Percentiles rank a stretch among this genome's conserved stretches.
Evolutionary conservation across 228 moss, liverwort and hornwort genomes (phyloP).

Genomic region (Sphagnum magellanicum): DNA sequence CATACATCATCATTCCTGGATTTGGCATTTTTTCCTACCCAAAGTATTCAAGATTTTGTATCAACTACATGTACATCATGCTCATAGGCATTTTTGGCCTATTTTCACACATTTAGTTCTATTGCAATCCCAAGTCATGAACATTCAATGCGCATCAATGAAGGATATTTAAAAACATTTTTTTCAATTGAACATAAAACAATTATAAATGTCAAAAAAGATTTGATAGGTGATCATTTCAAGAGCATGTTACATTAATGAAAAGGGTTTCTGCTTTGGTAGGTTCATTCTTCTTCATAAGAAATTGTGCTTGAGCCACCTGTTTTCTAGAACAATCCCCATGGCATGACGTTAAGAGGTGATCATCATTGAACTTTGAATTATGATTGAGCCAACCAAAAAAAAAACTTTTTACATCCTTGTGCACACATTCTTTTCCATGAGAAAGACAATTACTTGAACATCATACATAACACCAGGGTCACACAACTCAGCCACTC

Average conservation of each 20-base stretch:
- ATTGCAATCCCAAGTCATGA: too few relatives aligned
- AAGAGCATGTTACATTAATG: conserved; percentile 39
- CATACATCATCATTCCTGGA: conserved; percentile 80
- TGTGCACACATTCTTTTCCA: too few relatives aligned
- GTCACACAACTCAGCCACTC: conserved; percentile 85
- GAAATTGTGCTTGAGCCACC: conserved; percentile 67
- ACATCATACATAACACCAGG: conserved; percentile 61
- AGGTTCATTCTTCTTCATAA: conserved; percentile 48
- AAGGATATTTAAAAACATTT: too few relatives aligned
- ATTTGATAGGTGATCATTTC: too few relatives aligned
- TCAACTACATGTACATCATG: too few relatives aligned
- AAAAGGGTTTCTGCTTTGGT: conserved; percentile 64
- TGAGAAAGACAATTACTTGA: not conserved
- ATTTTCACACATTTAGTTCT: too few relatives aligned
- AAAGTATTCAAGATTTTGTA: too few relatives aligned
- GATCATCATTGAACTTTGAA: not conserved
- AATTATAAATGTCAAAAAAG: too few relatives aligned
- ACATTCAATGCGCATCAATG: not conserved
- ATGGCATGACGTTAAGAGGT: not conserved
- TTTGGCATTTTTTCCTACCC: conserved; percentile 82
- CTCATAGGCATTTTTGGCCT: too few relatives aligned
- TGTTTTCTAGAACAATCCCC: conserved; percentile 1
- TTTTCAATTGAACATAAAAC: too few relatives aligned
- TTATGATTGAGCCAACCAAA: too few relatives aligned
- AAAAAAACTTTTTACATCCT: too few relatives aligned